Base-by-base conservation (phyloP, 2,329 filamentous ascomycete species). In the Xylaria sp. region DNA sequence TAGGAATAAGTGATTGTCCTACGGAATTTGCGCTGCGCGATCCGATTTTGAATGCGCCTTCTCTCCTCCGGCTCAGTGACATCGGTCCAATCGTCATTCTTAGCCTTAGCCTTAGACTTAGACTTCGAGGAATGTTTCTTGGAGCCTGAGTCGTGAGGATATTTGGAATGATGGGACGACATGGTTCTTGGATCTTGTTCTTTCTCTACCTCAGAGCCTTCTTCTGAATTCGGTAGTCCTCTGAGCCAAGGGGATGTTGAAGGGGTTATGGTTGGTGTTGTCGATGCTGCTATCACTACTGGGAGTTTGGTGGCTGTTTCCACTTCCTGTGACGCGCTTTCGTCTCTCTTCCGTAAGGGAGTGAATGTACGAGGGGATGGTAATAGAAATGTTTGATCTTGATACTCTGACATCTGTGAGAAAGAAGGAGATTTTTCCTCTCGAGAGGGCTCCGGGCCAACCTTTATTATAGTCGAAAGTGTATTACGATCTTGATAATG, bases 1-100 rank as follows among this genome's bases (percentile, higher is more conserved):
- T 19, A 21, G 21, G n/a, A 23, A 19, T 45, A 19, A 25, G 21
- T 42, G 42, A 5, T 6, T 56, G 21, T 61, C 88, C 72, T 83
- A 92, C 90, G 84, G 69, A 92, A 92, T 70, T 92, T 92, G 68
- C 90, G 83, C 71, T 92, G 90, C 1, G 90, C 90, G 64, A 92
- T 84, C 57, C 89, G 85, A 73, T 93, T 93, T 74, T 93, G 90
- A 53, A 92, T 89, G 63, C 89, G 87, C 65, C 90, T 82, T 72
- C 90, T 83, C 77, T 92, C 88, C 63, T 87, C 87, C 0, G 89
- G 88, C 69, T 92, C 89, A 6, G 84, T 85, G 45, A 92, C 83
- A 0, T 88, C 84, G 28, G 84, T 82, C 90, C 90, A 93, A 77
- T 92, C 86, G 66, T 90, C 83, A 2, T 78, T 78, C 66, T 82